Conservation (phyloP, 2,329 filamentous ascomycete species). For the Blastomyces percursus region DNA sequence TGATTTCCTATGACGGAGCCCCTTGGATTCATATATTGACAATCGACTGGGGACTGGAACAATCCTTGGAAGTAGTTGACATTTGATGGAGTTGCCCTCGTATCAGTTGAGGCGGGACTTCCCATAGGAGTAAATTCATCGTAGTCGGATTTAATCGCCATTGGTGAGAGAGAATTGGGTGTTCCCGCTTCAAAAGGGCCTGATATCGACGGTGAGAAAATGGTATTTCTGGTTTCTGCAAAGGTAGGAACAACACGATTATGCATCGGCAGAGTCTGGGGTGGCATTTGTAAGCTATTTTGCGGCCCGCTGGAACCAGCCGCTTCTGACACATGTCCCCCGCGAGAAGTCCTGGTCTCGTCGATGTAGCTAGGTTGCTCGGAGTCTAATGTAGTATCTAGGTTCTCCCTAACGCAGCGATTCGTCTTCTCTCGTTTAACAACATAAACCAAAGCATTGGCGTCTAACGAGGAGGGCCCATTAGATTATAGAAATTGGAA, state of each 20-base stretch:
- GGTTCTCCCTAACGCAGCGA: conserved; percentile 24
- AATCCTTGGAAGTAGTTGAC: conserved; percentile 20
- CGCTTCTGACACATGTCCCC: not conserved
- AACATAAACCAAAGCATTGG: conserved; percentile 28
- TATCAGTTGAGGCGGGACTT: not conserved
- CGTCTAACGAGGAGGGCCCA: conserved; percentile 18
- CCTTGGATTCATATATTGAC: conserved; percentile 13
- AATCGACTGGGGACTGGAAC: not conserved
- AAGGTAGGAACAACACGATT: conserved; percentile 18
- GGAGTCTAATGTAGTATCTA: conserved; percentile 4
- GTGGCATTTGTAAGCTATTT: not conserved
- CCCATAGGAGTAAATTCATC: not conserved
- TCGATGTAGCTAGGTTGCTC: not conserved
- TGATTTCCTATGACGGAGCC: conserved; percentile 16
- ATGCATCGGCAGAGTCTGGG: conserved; percentile 13
- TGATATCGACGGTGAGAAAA: not conserved
- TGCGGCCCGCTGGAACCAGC: not conserved
- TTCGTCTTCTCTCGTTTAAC: conserved; percentile 26
- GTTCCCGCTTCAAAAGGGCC: not conserved
- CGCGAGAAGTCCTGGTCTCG: too few species aligned
- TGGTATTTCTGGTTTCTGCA: conserved; percentile 18
- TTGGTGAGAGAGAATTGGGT: not conserved
- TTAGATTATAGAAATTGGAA: not conserved
- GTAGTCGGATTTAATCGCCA: not conserved
- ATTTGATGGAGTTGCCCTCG: conserved; percentile 17